Conservation (phyloP, 805 yeast genomes). For the Candida pseudoglaebosa region DNA sequence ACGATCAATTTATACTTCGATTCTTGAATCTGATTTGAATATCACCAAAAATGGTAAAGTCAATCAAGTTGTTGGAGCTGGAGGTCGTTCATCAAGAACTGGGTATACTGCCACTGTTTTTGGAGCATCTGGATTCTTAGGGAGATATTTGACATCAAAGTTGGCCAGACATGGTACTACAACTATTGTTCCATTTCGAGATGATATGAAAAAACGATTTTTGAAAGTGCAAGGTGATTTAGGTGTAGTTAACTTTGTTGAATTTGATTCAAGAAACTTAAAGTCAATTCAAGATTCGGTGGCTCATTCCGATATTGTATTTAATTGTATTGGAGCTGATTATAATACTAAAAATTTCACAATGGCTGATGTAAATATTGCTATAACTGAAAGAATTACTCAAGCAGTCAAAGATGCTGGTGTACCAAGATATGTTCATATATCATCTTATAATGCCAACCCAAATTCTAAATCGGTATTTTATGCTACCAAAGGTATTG, state of each 20-base stretch:
- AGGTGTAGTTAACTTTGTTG: conserved; percentile 82
- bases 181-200: conserved; percentile 76
- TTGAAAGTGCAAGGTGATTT: conserved; percentile 81
- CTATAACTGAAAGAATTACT: conserved; percentile 72
- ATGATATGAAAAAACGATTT: conserved; percentile 72
- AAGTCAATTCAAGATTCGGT: conserved; percentile 73
- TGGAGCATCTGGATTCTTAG: conserved; percentile 78
- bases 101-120: conserved; percentile 88
- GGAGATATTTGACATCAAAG: conserved; percentile 65
- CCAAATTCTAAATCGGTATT: conserved; percentile 64
- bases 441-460: conserved; percentile 74
- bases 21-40: conserved; percentile 55
- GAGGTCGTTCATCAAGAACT: conserved; percentile 81
- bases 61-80: conserved; percentile 64
- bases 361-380: conserved; percentile 81
- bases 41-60: conserved; percentile 76
- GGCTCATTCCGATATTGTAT: conserved; percentile 77
- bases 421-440: conserved; percentile 73
- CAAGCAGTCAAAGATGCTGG: conserved; percentile 64
- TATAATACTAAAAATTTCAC: conserved; percentile 73
- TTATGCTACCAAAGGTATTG: conserved; percentile 75
- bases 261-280: conserved; percentile 76
- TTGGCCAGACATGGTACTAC: conserved; percentile 80
- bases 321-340: conserved; percentile 74
- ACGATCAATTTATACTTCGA: conserved; percentile 38